Evolutionary conservation across 305 asterid species (phyloP).

Genomic region (Petunia hybrid): DNA sequence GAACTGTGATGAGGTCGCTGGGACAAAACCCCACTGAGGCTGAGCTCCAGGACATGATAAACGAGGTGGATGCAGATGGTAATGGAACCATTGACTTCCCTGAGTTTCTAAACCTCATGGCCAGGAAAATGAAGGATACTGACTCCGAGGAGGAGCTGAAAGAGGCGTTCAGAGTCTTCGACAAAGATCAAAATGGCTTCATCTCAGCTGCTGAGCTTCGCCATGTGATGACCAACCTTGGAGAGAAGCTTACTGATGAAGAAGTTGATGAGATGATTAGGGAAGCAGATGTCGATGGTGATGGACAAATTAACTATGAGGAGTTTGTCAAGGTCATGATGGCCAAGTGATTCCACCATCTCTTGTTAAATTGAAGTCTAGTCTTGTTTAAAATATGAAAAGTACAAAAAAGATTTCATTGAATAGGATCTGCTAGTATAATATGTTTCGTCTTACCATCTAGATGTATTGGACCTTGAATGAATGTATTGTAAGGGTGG

Average conservation of each 20-base stretch:
- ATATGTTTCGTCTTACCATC: slow-evolving; percentile 32
- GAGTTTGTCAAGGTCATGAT: slow-evolving; percentile 79
- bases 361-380: slow-evolving; percentile 21
- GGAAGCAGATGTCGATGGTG: slow-evolving; percentile 76
- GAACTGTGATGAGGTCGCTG: slow-evolving; percentile 72
- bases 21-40: slow-evolving; percentile 78
- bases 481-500: slow-evolving; percentile 46
- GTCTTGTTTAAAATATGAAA: slow-evolving; percentile 24
- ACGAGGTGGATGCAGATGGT: slow-evolving; percentile 80
- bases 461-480: slow-evolving; percentile 30
- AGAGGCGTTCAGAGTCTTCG: slow-evolving; percentile 73
- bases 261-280: slow-evolving; percentile 78
- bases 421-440: slow-evolving; percentile 41
- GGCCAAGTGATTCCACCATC: slow-evolving; percentile 54
- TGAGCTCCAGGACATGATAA: slow-evolving; percentile 74
- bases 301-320: slow-evolving; percentile 71
- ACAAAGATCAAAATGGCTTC: slow-evolving; percentile 78
- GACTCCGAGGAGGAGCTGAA: slow-evolving; percentile 76
- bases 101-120: slow-evolving; percentile 72
- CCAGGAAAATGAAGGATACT: slow-evolving; percentile 69
- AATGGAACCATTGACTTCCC: slow-evolving; percentile 78
- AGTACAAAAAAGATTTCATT: slow-evolving; percentile 21
- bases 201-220: slow-evolving; percentile 75
- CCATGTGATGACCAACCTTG: slow-evolving; percentile 75
- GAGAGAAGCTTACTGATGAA: slow-evolving; percentile 77